Evolutionary conservation across 2,329 filamentous ascomycete genomes (phyloP).

Genomic region (Elsinoe necatrix): DNA sequence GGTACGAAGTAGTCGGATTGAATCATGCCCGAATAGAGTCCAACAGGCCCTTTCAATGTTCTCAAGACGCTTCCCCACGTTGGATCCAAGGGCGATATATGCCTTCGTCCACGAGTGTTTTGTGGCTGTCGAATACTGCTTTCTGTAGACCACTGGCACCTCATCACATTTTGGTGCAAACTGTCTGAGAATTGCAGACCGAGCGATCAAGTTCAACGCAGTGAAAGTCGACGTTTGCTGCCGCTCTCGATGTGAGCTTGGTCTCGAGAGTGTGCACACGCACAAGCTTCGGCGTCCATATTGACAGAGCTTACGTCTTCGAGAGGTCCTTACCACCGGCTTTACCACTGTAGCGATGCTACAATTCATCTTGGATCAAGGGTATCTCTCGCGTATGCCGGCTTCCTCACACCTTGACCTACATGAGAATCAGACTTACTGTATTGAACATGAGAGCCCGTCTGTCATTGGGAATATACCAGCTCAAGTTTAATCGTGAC

Average conservation of each 20-base stretch:
- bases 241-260: neutral
- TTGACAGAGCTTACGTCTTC: neutral
- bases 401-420: neutral
- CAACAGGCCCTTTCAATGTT: slow-evolving; percentile 79
- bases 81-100: slow-evolving; percentile 86
- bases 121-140: neutral
- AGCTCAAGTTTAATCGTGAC: too few species aligned
- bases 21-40: slow-evolving; percentile 59
- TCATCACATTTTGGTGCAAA: neutral
- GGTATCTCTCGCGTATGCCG: neutral
- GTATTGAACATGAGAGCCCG: too few species aligned
- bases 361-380: neutral
- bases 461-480: too few species aligned
- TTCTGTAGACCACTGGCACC: neutral
- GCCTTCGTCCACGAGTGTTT: slow-evolving; percentile 34
- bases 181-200: too few species aligned
- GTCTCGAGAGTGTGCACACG: neutral
- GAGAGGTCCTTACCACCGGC: neutral
- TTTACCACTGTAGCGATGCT: neutral
- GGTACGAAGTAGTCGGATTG: slow-evolving; percentile 67
- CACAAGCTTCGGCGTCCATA: neutral
- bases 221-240: neutral
- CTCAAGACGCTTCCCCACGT: slow-evolving; percentile 73
- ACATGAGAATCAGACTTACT: neutral
- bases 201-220: neutral